Evolutionary conservation across 176 grass and related monocot species (phyloP), one percentile per base, ranked within the genome.

Genomic region (Oryza officinalis): DNA sequence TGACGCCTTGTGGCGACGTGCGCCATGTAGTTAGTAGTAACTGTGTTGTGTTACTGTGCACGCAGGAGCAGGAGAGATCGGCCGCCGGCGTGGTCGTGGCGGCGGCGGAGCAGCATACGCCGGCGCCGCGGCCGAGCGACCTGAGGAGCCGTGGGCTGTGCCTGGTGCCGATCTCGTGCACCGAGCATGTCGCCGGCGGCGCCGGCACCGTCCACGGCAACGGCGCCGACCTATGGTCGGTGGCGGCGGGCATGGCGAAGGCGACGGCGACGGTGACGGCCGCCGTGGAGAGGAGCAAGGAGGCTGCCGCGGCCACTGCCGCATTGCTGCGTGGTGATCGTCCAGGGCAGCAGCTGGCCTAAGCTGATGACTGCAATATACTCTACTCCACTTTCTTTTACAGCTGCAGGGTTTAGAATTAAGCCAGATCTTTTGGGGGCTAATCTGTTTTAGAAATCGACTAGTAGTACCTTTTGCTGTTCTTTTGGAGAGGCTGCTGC

Each of bases 141-240:
- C 79, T 99, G 23, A 78, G 93, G 83, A 96, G 91, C 82, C 83
- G 93, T 27, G 93, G 96, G 52, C 89, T 99, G 67, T 96, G 96
- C 86, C 77, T 99, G 47, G 91, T 99, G 52, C 96, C 96, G 27
- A 13, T 92, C 6, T 74, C 96, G 1, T 96, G 85, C 85, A 96
- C 91, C 31, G 96, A 96, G 50, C 91, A 92, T 77, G 80, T 99
- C 69, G 80, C 92, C 41, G 89, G 88, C 45, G 3, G 27, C 31
- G 13, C 14, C 15, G 10, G 28, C 72, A 47, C 1, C 10, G 65
- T 18, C 17, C 32, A 30, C 10, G 65, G 27, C 13, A 43, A 92
- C 71, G 90, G 95, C 54, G 92, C 83, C 15, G 96, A 99, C 77
- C 44, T 96, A 9, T 96, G 96, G 96, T 90, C 91, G 15, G 89